These are phyloP conservation scores for Kregervanrija pseudodelftensis DNA, from an alignment of 805 yeast genomes.

Conservation along the genomic window DNA sequence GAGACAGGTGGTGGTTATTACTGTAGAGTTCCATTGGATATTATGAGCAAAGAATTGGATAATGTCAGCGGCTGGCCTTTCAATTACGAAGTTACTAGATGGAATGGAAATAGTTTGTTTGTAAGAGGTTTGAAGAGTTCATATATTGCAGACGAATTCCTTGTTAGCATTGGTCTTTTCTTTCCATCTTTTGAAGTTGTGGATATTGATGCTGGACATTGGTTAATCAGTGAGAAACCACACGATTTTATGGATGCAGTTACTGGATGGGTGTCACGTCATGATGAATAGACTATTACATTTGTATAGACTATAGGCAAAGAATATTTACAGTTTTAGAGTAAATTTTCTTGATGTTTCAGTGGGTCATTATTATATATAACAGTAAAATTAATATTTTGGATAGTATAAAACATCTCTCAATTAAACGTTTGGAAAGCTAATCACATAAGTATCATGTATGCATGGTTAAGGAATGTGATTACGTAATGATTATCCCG, in stretches of 20 bases:
- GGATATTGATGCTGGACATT: constrained; percentile 83
- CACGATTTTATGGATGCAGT: constrained; percentile 58
- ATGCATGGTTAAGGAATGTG: no score
- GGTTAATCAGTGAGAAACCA: constrained; percentile 89
- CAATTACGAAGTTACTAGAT: constrained; percentile 44
- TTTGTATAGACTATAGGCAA: neutral
- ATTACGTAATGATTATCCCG: no score
- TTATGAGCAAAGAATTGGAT: constrained; percentile 59
- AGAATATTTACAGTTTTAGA: neutral
- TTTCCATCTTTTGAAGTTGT: constrained; percentile 72
- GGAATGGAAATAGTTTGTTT: constrained; percentile 69
- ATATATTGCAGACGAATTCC: constrained; percentile 76
- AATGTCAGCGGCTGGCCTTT: constrained; percentile 73
- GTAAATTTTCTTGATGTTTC: neutral
- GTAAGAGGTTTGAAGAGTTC: constrained; percentile 70
- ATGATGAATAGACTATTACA: no score
- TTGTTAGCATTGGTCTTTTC: constrained; percentile 64
- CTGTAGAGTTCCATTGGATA: constrained; percentile 64
- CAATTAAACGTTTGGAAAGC: no score
- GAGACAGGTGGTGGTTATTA: constrained; percentile 31
- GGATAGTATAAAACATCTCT: no score
- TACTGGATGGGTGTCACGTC: constrained; percentile 43
- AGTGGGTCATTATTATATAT: no score
- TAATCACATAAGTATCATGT: no score
- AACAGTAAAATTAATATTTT: no score